Percentiles rank a stretch among this genome's conserved stretches.
phyloP scores from a whole-genome alignment of 75 land plant genomes.

The Picea glauca region DNA sequence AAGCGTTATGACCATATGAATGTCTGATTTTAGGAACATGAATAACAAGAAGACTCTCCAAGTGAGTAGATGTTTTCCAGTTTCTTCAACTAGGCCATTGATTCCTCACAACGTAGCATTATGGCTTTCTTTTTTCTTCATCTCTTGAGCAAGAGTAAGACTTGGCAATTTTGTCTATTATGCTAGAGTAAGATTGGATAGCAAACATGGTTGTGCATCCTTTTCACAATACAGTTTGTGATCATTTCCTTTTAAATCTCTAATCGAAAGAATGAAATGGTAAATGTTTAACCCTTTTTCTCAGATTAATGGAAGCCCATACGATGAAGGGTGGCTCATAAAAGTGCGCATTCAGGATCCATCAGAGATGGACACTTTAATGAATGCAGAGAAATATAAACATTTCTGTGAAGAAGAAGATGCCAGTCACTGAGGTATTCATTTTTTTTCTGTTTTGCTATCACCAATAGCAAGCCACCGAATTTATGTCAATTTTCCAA shows the following conservation, averaged over 20 bases:
- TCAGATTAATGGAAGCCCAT: conserved; percentile 82
- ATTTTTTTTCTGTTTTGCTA: not conserved
- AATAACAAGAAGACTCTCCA: not conserved
- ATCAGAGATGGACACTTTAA: conserved; percentile 54
- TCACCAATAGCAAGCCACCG: not conserved
- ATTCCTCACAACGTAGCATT: not conserved
- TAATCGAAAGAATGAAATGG: not conserved
- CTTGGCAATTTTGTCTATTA: not conserved
- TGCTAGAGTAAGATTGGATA: not conserved
- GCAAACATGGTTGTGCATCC: not conserved
- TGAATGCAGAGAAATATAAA: conserved; percentile 67
- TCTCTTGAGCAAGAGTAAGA: too few relatives aligned
- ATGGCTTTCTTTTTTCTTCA: not conserved
- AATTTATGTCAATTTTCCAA: not conserved
- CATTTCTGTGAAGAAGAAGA: conserved; percentile 74
- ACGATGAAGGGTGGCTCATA: conserved; percentile 89
- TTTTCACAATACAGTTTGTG: not conserved
- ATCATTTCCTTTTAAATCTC: not conserved
- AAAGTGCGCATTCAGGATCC: conserved; percentile 68
- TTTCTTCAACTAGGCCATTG: not conserved
- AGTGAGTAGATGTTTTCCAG: not conserved
- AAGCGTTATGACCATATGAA: not conserved
- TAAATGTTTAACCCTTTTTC: not conserved
- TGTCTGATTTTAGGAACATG: not conserved
- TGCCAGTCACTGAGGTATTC: conserved; percentile 26